Base-by-base conservation (phyloP, 805 yeast genomes). In the Torulaspora franciscae region DNA sequence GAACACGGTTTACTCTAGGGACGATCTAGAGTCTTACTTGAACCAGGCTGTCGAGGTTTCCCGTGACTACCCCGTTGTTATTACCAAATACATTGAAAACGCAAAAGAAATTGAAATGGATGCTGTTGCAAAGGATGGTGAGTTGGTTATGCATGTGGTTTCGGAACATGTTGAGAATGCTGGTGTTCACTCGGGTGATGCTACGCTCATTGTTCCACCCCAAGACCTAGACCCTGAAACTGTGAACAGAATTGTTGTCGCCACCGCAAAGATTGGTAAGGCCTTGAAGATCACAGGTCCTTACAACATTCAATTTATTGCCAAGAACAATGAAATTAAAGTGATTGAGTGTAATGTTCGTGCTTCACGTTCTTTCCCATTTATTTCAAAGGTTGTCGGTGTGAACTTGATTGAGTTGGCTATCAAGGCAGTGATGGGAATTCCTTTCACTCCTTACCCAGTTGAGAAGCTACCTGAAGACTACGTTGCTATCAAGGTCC, bases 141-240 rank as follows among this genome's bases (percentile, higher is more conserved):
- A 89, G 68, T 75, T 91, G 71, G 78, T 93, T 57, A 87, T 91
- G 89, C 98, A 91, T 67, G 98, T 89, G 64, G 96, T 91, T 47
- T 88, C 96, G 45, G 98, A 93, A 71, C 99, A 91, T 67, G 96
- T 93, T 55, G 99, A 91, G 73, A 91, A 91, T 64, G 99, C 99
- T 23, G 99, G 99, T 79, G 96, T 91, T 35, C 99, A 91, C 70
- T 91, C 98, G 42, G 99, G 99, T 76, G 99, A 91, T 70, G 99
- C 99, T 50, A 93, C 98, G 38, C 73, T 91, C 62, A 85, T 91
- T 66, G 95, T 91, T 47, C 99, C 99, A 44, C 96, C 97, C 41
- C 97, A 91, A 72, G 95, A 87, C 64, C 77, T 93, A 58, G 91
- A 84, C 54, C 86, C 88, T 48, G 96, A 87, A 71, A 88, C 96